Percentiles rank a stretch among this genome's conserved stretches.
These are phyloP conservation scores for Thecaphora frezii DNA, from an alignment of 1,284 basidiomycete genomes.

Conservation along the genomic window DNA sequence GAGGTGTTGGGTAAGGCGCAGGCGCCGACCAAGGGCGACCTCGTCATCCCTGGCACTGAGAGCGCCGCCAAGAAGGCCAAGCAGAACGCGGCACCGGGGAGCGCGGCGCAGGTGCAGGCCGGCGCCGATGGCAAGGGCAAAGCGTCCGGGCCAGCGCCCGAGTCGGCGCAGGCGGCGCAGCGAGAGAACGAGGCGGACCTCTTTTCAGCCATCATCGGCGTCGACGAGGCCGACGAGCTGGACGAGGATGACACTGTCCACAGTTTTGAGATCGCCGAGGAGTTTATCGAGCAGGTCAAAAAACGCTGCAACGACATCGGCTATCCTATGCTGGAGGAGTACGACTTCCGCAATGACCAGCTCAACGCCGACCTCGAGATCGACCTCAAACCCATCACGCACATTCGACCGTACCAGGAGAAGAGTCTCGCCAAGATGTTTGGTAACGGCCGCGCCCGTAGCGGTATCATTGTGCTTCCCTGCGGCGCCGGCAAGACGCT, in stretches of 20 bases:
- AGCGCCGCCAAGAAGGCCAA: conserved; percentile 34
- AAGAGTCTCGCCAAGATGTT: conserved; percentile 59
- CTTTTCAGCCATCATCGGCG: conserved; percentile 57
- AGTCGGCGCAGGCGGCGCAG: conserved; percentile 22
- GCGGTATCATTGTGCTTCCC: conserved; percentile 96
- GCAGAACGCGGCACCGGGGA: conserved; percentile 14
- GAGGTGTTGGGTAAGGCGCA: conserved; percentile 41
- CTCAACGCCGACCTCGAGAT: conserved; percentile 58
- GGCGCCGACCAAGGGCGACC: conserved; percentile 48
- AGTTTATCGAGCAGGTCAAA: conserved; percentile 56
- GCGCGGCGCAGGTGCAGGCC: conserved; percentile 2
- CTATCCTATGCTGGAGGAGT: conserved; percentile 58
- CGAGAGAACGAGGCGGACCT: conserved; percentile 52
- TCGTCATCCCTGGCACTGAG: conserved; percentile 52
- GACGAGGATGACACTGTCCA: conserved; percentile 58
- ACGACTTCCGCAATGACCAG: conserved; percentile 58
- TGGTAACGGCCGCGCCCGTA: conserved; percentile 62
- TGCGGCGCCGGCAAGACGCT: conserved; percentile 99
- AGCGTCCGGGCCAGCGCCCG: conserved; percentile 16
- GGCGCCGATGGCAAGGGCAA: conserved; percentile 11
- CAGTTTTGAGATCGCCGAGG: conserved; percentile 56
- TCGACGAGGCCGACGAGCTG: conserved; percentile 55
- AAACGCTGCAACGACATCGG: conserved; percentile 57
- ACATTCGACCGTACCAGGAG: conserved; percentile 58
- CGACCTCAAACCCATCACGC: conserved; percentile 57